These are phyloP conservation scores for Colletotrichum liriopes DNA, from an alignment of 2,329 filamentous ascomycete species.

Conservation along the genomic window DNA sequence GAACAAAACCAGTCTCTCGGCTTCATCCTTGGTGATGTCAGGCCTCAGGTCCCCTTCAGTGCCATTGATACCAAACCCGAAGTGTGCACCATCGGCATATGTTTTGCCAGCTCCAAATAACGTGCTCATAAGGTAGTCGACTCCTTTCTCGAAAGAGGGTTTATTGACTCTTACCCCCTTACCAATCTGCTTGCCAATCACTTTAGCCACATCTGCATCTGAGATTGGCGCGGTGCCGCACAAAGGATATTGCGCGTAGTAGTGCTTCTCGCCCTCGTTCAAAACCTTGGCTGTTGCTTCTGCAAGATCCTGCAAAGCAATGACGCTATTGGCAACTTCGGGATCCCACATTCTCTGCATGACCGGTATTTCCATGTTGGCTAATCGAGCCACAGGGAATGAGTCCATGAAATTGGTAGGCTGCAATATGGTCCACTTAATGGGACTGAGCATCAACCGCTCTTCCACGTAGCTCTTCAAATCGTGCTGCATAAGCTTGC, in stretches of 20 bases:
- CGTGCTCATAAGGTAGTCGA: neutral
- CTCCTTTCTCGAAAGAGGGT: neutral
- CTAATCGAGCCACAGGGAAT: constrained; percentile 5
- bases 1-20: constrained; percentile 15
- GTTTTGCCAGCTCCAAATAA: neutral
- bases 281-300: constrained; percentile 20
- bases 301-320: constrained; percentile 9
- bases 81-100: neutral
- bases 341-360: constrained; percentile 9
- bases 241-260: constrained; percentile 9
- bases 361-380: neutral
- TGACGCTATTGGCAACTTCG: constrained; percentile 10
- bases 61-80: neutral
- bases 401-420: constrained; percentile 23
- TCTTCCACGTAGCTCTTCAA: constrained; percentile 19
- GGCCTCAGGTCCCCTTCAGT: constrained; percentile 4
- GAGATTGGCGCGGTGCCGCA: neutral
- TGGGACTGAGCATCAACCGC: constrained; percentile 7
- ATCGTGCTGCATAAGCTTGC: constrained; percentile 28
- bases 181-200: constrained; percentile 9
- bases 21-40: constrained; percentile 11
- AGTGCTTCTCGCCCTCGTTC: constrained; percentile 2
- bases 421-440: constrained; percentile 15
- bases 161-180: neutral
- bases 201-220: neutral